A percentile compares a stretch with the other conserved stretches of the same genome.
phyloP scores from a whole-genome alignment of 2,329 filamentous ascomycete species.

The Ciborinia camelliae region DNA sequence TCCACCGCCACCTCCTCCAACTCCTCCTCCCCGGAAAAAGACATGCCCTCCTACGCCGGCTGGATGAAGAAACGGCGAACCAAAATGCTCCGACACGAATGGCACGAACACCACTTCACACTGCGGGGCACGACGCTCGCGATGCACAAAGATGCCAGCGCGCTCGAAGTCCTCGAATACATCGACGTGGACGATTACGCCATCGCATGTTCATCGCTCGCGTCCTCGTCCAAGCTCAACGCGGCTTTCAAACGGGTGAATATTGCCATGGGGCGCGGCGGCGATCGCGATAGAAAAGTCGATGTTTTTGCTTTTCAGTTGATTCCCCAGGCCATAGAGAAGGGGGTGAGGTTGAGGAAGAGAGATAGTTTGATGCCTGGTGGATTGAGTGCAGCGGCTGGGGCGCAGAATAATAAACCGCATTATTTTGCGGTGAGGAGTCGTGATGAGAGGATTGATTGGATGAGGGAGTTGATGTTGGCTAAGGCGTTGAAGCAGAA shows the following conservation, averaged over 20 bases:
- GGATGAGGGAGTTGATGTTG: constrained; percentile 93
- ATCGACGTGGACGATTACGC: constrained; percentile 88
- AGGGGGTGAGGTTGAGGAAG: constrained; percentile 48
- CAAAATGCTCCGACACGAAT: constrained; percentile 84
- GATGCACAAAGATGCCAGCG: constrained; percentile 66
- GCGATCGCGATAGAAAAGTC: constrained; percentile 52
- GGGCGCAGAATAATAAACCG: constrained; percentile 69
- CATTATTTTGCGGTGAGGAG: constrained; percentile 91
- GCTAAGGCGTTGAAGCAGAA: constrained; percentile 84
- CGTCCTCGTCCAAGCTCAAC: constrained; percentile 71
- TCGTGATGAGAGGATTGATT: constrained; percentile 89
- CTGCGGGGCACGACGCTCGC: constrained; percentile 72
- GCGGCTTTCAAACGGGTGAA: constrained; percentile 81
- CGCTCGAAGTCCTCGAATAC: constrained; percentile 60
- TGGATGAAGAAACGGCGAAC: constrained; percentile 95
- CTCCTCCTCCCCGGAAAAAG: constrained; percentile 34
- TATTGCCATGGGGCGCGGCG: constrained; percentile 47
- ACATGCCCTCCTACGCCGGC: constrained; percentile 69
- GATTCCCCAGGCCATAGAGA: constrained; percentile 54
- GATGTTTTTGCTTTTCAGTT: constrained; percentile 82
- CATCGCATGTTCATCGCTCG: constrained; percentile 75
- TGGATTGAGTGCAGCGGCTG: constrained; percentile 3
- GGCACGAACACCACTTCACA: constrained; percentile 88
- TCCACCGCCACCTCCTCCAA: constrained; percentile 23
- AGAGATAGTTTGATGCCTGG: constrained; percentile 37